These are phyloP conservation scores for Pyrenochaeta sp. DNA, from an alignment of 2,329 filamentous ascomycete species.

Conservation along the genomic window DNA sequence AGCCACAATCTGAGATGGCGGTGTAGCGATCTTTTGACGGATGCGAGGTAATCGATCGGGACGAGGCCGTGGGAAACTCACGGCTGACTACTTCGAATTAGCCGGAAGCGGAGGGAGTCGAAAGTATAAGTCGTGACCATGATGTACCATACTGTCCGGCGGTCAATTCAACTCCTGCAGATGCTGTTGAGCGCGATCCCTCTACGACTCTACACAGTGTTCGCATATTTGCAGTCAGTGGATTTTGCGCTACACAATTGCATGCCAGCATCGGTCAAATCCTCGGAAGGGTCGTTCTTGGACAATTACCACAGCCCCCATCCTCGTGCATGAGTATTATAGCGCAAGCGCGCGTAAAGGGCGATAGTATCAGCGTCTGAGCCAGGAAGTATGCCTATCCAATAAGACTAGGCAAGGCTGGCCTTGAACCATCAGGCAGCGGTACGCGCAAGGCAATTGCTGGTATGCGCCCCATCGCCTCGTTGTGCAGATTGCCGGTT, in stretches of 20 bases:
- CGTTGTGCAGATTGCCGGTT: not conserved
- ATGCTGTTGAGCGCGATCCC: not conserved
- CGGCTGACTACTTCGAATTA: not conserved
- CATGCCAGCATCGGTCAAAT: not conserved
- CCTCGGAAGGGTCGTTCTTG: not conserved
- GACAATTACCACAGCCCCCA: not conserved
- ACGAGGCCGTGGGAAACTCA: not conserved
- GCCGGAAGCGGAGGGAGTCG: not conserved
- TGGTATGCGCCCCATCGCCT: conserved; percentile 17
- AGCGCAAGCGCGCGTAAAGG: conserved; percentile 3
- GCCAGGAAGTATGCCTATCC: not conserved
- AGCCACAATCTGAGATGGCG: conserved; percentile 4
- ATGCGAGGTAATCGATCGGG: not conserved
- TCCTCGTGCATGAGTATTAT: not conserved
- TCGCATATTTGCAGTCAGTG: not conserved
- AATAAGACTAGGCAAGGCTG: conserved; percentile 9
- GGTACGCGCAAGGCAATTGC: not conserved
- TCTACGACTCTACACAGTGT: not conserved
- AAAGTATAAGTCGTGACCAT: not conserved
- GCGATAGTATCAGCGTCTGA: not conserved
- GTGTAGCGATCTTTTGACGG: not conserved
- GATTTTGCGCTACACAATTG: not conserved
- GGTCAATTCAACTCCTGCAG: not conserved
- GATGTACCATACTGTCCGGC: not conserved
- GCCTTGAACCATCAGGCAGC: not conserved